These are phyloP conservation scores for Mollisia scopiformis DNA, from an alignment of 2,329 filamentous ascomycete genomes.

Conservation along the genomic window DNA sequence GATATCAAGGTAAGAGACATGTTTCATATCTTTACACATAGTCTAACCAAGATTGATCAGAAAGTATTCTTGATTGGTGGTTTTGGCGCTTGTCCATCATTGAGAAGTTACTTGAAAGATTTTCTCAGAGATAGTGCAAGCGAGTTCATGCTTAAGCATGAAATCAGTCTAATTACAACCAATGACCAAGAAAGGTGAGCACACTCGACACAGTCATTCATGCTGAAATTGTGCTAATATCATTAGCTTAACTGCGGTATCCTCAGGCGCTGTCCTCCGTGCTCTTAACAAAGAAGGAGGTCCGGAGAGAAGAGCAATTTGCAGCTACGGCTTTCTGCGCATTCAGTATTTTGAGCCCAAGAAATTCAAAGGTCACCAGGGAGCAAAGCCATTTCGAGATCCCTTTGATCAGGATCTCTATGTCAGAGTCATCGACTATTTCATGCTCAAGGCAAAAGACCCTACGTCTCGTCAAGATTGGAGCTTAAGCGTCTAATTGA, in stretches of 20 bases:
- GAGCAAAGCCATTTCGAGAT: background rate
- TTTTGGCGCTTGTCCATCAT: constrained; percentile 25
- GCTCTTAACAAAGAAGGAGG: constrained; percentile 25
- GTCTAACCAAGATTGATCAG: constrained; percentile 1
- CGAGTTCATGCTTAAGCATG: background rate
- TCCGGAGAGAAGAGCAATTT: constrained; percentile 13
- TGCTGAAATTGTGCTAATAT: background rate
- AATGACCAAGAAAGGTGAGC: constrained; percentile 12
- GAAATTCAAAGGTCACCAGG: constrained; percentile 1
- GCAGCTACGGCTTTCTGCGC: constrained; percentile 24
- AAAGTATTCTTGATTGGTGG: constrained; percentile 31
- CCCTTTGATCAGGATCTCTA: constrained; percentile 19
- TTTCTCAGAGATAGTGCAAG: constrained; percentile 4
- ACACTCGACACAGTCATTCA: background rate
- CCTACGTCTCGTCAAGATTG: no score
- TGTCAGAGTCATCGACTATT: constrained; percentile 23
- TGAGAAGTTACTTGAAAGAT: constrained; percentile 15
- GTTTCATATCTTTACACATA: background rate
- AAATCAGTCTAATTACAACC: constrained; percentile 13
- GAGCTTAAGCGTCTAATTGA: background rate
- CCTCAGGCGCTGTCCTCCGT: constrained; percentile 23
- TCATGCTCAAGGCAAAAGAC: constrained; percentile 20
- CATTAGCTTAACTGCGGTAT: constrained; percentile 23
- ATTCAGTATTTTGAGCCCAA: constrained; percentile 15
- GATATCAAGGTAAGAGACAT: constrained; percentile 12